Conservation (phyloP, 2,329 filamentous ascomycete species). For the Phoma herbarum region DNA sequence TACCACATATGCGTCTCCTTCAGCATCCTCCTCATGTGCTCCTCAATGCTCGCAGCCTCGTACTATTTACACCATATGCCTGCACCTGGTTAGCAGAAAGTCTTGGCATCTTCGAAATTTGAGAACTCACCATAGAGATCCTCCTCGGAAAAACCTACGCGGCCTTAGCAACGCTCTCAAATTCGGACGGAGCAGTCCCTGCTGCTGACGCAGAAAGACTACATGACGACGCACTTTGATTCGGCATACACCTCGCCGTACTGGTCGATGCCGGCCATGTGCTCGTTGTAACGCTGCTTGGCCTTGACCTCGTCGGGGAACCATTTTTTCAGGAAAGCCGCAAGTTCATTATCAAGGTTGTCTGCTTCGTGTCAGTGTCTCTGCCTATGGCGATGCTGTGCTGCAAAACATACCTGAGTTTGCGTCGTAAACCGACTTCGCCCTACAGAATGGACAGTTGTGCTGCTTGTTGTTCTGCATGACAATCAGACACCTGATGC, state of each 20-base stretch:
- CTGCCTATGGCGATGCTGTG: not conserved
- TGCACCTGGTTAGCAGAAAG: not conserved
- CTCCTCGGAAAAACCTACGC: not conserved
- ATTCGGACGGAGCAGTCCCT: too few species aligned
- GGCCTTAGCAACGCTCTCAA: too few species aligned
- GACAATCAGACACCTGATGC: conserved; percentile 82
- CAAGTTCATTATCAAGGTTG: conserved; percentile 74
- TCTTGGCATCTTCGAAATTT: not conserved
- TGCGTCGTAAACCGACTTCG: conserved; percentile 74
- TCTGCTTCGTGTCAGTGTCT: conserved; percentile 53
- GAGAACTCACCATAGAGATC: not conserved
- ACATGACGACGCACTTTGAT: conserved; percentile 68
- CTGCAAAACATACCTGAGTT: conserved; percentile 65
- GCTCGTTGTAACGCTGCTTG: conserved; percentile 72
- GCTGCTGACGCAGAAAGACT: too few species aligned
- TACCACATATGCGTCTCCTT: too few species aligned
- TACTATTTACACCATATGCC: not conserved
- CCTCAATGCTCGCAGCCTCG: too few species aligned
- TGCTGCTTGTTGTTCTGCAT: conserved; percentile 75
- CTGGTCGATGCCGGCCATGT: conserved; percentile 75
- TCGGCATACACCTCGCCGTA: conserved; percentile 72
- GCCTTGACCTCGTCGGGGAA: conserved; percentile 77
- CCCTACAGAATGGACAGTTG: conserved; percentile 79
- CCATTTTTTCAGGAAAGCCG: conserved; percentile 75
- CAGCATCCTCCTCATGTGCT: not conserved